phyloP scores from a whole-genome alignment of 192 early-diverging fungal species.

The Allomyces javanicus region DNA sequence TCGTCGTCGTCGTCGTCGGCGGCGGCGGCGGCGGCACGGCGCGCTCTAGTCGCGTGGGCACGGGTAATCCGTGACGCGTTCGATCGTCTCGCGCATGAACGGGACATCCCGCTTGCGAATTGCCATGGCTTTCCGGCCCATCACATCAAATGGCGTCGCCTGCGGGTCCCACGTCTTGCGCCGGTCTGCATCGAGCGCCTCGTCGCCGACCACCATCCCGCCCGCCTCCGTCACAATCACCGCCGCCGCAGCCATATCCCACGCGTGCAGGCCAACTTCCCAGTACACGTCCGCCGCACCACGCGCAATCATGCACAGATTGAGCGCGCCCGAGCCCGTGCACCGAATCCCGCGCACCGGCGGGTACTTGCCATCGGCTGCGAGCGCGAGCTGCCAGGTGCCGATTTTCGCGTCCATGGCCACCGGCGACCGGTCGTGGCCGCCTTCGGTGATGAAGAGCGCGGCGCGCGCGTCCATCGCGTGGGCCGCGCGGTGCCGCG shows the following conservation, averaged over 20 bases:
- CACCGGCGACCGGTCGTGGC: constrained; percentile 36
- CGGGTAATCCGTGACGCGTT: too few relatives aligned
- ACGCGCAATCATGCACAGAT: constrained; percentile 58
- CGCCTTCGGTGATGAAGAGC: constrained; percentile 69
- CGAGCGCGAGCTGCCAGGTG: constrained; percentile 43
- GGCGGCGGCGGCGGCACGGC: too few relatives aligned
- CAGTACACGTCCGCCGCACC: constrained; percentile 75
- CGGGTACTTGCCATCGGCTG: constrained; percentile 16
- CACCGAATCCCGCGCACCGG: constrained; percentile 52
- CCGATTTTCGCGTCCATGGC: constrained; percentile 45
- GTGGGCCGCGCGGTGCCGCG: constrained; percentile 38
- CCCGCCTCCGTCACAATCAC: constrained; percentile 71
- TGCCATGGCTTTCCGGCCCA: constrained; percentile 29
- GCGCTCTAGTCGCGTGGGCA: too few relatives aligned
- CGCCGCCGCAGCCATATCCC: constrained; percentile 81
- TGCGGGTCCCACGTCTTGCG: neutral
- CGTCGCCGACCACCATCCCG: constrained; percentile 47
- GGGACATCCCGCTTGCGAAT: constrained; percentile 11
- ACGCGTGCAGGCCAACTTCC: constrained; percentile 57
- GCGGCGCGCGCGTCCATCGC: constrained; percentile 31
- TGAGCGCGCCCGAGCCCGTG: constrained; percentile 56
- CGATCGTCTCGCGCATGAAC: too few relatives aligned
- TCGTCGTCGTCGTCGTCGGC: too few relatives aligned
- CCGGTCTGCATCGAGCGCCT: constrained; percentile 7
- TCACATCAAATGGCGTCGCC: constrained; percentile 12